Evolutionary conservation across 139 green algal genomes (phyloP).

Genomic region (Zygnema circumcarinatum): DNA sequence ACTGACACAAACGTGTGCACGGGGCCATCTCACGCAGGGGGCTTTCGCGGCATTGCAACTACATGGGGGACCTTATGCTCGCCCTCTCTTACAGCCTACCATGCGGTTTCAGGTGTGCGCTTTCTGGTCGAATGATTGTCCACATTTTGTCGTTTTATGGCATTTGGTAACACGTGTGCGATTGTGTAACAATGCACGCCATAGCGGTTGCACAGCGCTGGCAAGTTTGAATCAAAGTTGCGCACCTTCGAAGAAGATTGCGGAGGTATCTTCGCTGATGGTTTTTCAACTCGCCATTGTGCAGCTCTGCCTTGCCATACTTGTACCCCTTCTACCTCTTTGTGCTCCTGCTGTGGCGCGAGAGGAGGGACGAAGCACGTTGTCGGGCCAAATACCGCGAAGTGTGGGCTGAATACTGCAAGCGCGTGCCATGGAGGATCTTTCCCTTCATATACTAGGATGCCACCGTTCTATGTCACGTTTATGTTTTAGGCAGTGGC

Average conservation of each 20-base stretch:
- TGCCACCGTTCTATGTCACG: too few relatives aligned
- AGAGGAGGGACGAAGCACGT: slow-evolving; percentile 79
- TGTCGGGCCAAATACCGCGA: slow-evolving; percentile 92
- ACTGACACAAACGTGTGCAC: neutral
- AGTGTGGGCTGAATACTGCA: slow-evolving; percentile 96
- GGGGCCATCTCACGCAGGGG: slow-evolving; percentile 67
- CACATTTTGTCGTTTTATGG: neutral
- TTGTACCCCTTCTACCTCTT: slow-evolving; percentile 98
- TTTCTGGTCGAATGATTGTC: too few relatives aligned
- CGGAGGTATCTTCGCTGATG: too few relatives aligned
- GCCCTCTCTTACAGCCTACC: slow-evolving; percentile 92
- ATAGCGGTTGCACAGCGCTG: too few relatives aligned
- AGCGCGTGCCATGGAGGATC: slow-evolving; percentile 84
- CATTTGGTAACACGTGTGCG: neutral
- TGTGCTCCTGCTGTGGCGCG: slow-evolving; percentile 73
- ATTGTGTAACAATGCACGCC: neutral
- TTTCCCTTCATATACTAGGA: slow-evolving; percentile 90
- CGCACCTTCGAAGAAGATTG: too few relatives aligned
- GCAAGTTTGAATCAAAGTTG: too few relatives aligned
- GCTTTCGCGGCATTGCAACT: slow-evolving; percentile 90
- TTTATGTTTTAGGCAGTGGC: too few relatives aligned
- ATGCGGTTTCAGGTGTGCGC: slow-evolving; percentile 71
- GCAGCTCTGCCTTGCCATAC: slow-evolving; percentile 71
- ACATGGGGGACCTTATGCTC: slow-evolving; percentile 93
- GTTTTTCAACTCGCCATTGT: too few relatives aligned